Evolutionary conservation across 148 eudicot genomes (phyloP).

Genomic region (Euryodendron excelsum): DNA sequence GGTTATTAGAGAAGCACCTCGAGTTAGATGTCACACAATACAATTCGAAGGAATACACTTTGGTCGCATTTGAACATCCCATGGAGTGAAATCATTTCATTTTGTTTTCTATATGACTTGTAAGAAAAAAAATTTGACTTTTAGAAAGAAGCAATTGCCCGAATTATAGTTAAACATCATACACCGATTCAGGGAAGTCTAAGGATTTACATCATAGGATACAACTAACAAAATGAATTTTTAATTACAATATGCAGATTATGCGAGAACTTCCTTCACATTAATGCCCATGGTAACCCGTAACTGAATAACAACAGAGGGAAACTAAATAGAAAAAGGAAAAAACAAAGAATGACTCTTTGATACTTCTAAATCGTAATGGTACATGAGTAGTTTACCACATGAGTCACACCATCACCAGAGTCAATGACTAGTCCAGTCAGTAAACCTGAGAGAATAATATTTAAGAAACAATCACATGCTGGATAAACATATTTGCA

Average conservation of each 20-base stretch:
- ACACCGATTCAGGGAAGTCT: background rate
- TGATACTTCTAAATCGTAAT: constrained; percentile 2
- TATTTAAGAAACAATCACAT: background rate
- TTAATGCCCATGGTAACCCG: background rate
- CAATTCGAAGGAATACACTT: background rate
- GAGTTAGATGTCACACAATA: background rate
- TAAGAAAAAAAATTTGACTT: background rate
- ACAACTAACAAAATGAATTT: background rate
- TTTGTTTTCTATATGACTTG: background rate
- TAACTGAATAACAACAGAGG: no score
- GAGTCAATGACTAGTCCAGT: constrained; percentile 95
- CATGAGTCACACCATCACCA: constrained; percentile 98
- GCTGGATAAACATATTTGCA: background rate
- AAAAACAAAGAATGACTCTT: background rate
- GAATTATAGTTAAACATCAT: background rate
- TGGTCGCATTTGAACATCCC: background rate
- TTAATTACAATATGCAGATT: background rate
- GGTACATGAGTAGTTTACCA: constrained; percentile 44
- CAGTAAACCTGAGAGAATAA: constrained; percentile 59
- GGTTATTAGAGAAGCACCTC: background rate
- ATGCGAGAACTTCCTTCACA: background rate
- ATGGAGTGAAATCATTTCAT: background rate
- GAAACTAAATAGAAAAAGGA: background rate
- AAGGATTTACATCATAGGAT: background rate
- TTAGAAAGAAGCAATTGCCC: background rate